Conservation (phyloP, 352 stramenopile genomes). For the Halophytophthora batemanensis region DNA sequence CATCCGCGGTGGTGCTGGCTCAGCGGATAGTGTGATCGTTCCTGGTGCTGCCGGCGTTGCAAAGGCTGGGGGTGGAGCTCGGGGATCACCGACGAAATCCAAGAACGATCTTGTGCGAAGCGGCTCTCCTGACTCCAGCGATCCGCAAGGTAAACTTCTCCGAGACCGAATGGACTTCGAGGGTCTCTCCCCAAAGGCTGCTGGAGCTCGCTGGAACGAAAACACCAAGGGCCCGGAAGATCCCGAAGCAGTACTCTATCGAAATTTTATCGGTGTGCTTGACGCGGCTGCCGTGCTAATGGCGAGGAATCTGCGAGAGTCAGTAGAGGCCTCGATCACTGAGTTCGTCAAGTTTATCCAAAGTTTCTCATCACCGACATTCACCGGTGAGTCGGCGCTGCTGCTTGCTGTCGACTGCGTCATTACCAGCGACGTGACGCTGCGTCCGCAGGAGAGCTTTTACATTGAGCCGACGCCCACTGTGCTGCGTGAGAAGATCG, state of each 20-base stretch:
- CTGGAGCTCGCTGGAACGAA: constrained; percentile 9
- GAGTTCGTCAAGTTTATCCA: constrained; percentile 76
- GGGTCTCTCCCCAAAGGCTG: constrained; percentile 27
- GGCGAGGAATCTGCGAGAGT: constrained; percentile 85
- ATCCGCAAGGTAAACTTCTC: constrained; percentile 33
- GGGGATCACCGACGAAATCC: constrained; percentile 19
- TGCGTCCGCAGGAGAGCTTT: constrained; percentile 38
- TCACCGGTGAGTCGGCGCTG: constrained; percentile 55
- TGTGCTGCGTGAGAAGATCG: constrained; percentile 58
- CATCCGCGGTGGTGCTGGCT: constrained; percentile 12
- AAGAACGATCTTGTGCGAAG: constrained; percentile 7
- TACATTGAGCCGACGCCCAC: constrained; percentile 57
- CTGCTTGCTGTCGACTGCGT: constrained; percentile 59
- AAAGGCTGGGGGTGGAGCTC: constrained; percentile 8
- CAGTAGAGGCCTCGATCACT: constrained; percentile 79
- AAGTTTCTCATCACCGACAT: constrained; percentile 50
- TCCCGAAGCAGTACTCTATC: constrained; percentile 40
- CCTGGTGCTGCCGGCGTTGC: constrained; percentile 14
- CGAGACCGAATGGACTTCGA: constrained; percentile 56
- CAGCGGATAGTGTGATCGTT: constrained; percentile 15
- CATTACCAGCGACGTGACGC: constrained; percentile 13
- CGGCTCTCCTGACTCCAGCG: constrained; percentile 8
- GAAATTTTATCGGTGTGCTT: constrained; percentile 67
- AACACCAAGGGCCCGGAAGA: constrained; percentile 22
- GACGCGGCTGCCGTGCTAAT: constrained; percentile 87